Evolutionary conservation across 177 flowering plant species (phyloP), one percentile per base, ranked within the genome.

Genomic region (Tripterygium wilfordii): DNA sequence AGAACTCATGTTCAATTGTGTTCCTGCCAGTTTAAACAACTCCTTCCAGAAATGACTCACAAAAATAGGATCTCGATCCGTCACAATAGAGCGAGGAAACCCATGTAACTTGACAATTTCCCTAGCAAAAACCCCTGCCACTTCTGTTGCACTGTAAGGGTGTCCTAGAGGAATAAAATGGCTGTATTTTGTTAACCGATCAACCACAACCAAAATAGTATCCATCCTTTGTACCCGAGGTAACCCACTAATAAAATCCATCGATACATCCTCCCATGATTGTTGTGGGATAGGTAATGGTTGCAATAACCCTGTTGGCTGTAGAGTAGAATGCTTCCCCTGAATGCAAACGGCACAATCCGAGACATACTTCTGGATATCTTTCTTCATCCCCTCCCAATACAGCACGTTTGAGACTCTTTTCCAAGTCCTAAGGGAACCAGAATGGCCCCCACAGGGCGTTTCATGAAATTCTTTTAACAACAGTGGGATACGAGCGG

Each of bases 31-130:
- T 9, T 27, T 24, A 4, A 51, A 40, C 9, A 51, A 41, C 33
- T 25, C 56, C 4, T 28, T 12, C 56, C 56, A 51, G 19, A 51
- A 39, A 5, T 12, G 4, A n/a, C 45, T 40, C 4, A 21, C 20
- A 24, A 53, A 53, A 0, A 53, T 15, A 2, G 10, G 3, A 16
- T 53, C 49, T 18, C 49, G 1, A 18, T 53, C 49, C 31, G 27
- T 31, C 1, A 53, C 32, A 33, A 53, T 53, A 15, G 38, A 35
- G 14, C 4, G 10, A 3, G 38, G 38, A 3, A 35, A 4, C 5
- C 14, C 38, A 35, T 30, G 33, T 5, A 38, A 12, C 5, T 19
- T 38, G 13, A 38, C 15, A 2, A 38, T 20, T 7, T 19, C 10
- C 20, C 17, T 21, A 17, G 12, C 8, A 7, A 30, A 30, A 7